phyloP scores from a whole-genome alignment of 495 filamentous ascomycete genomes.

The Xeromyces bisporus region DNA sequence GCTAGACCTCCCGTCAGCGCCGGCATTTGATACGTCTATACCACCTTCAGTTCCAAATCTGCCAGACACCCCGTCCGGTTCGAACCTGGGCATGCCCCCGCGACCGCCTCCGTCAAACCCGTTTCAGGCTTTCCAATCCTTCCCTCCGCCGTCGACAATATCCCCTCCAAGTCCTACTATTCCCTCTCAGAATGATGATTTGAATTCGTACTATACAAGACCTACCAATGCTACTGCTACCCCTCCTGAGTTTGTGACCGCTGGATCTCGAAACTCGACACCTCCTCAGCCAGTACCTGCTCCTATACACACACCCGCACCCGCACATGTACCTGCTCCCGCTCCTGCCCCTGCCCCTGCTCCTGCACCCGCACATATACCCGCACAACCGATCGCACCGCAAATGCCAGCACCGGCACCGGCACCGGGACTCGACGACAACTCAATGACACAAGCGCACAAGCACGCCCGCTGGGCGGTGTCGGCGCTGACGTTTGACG shows the following conservation, averaged over 20 bases:
- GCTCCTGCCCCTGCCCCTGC: too few species aligned
- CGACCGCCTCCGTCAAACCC: slow-evolving; percentile 4
- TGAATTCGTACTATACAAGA: slow-evolving; percentile 18
- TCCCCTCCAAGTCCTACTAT: slow-evolving; percentile 9
- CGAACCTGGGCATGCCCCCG: slow-evolving; percentile 8
- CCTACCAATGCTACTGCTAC: slow-evolving; percentile 8
- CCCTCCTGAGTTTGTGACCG: too few species aligned
- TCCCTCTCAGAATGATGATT: slow-evolving; percentile 14
- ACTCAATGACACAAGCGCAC: slow-evolving; percentile 59
- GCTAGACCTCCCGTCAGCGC: slow-evolving; percentile 25
- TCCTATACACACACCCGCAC: too few species aligned
- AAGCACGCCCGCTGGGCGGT: slow-evolving; percentile 97
- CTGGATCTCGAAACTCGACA: too few species aligned
- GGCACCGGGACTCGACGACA: slow-evolving; percentile 42
- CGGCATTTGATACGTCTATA: slow-evolving; percentile 12
- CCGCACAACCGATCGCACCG: too few species aligned
- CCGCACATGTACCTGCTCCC: too few species aligned
- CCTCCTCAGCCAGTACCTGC: too few species aligned
- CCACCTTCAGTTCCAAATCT: slow-evolving; percentile 14
- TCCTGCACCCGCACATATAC: too few species aligned
- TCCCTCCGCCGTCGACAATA: slow-evolving; percentile 23
- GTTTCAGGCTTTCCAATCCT: slow-evolving; percentile 27
- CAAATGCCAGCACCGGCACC: slow-evolving; percentile 9
- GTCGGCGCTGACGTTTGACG: slow-evolving; percentile 91
- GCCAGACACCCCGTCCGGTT: slow-evolving; percentile 21